Percentiles rank a stretch among this genome's conserved stretches.
Conservation (phyloP, 192 early-diverging fungal genomes). For the Mortierella antarctica region DNA sequence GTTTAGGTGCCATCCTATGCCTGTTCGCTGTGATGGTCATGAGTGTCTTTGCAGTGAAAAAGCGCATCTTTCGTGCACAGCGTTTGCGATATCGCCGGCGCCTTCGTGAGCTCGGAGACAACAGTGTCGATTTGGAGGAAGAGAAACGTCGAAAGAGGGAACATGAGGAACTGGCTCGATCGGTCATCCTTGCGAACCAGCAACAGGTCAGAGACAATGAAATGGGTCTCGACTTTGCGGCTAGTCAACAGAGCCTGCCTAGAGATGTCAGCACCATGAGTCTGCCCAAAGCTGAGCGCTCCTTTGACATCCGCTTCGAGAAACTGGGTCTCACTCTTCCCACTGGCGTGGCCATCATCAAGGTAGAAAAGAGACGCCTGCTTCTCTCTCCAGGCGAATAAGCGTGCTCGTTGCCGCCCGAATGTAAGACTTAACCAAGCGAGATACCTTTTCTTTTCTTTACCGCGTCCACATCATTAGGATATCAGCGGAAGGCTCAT, state of each 20-base stretch:
- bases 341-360: constrained; percentile 66
- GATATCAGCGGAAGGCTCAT: constrained; percentile 68
- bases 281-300: constrained; percentile 28
- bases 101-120: constrained; percentile 31
- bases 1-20: constrained; percentile 27
- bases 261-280: constrained; percentile 48
- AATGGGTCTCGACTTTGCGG: constrained; percentile 18
- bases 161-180: constrained; percentile 23
- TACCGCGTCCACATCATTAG: neutral
- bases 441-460: neutral
- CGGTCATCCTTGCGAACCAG: constrained; percentile 31
- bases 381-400: neutral
- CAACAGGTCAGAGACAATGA: neutral
- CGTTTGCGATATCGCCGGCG: constrained; percentile 27
- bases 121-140: constrained; percentile 16
- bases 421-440: neutral
- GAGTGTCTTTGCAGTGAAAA: constrained; percentile 44
- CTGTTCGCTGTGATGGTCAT: constrained; percentile 27
- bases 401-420: neutral
- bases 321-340: constrained; percentile 49
- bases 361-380: constrained; percentile 24
- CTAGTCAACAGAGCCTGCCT: constrained; percentile 35
- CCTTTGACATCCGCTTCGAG: constrained; percentile 68
- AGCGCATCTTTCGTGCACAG: constrained; percentile 33
- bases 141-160: constrained; percentile 30